Evolutionary conservation across 208 protist genomes (phyloP), one percentile per base, ranked within the genome.

Genomic region (Lotmaria passim): DNA sequence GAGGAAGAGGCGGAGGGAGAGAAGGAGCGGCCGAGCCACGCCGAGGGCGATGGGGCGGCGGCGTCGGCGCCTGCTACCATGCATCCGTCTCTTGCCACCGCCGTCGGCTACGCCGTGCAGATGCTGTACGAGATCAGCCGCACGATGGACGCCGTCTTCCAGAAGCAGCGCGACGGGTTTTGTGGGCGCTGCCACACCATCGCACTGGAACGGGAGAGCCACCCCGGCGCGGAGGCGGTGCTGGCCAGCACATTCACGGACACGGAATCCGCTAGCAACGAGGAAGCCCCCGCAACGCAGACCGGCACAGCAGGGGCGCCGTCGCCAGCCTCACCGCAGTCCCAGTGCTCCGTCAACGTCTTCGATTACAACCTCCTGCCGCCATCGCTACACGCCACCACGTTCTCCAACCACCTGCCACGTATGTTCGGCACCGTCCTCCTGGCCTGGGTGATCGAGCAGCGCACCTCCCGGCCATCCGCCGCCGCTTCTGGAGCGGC

Each of bases 351-450:
- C 26, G 15, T 65, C 23, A 65, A 71, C 51, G 73, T 85, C 23
- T 46, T 76, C 19, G 66, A 51, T 41, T 86, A 86, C 65, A 50
- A 71, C 43, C 52, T 84, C 7, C 71, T 91, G 34, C 76, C 82
- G 59, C 70, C 56, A 15, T 21, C 67, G 15, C 21, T 28, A 4
- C 73, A 89, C 64, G 75, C 80, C 24, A 79, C 72, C 10, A 82
- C 81, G 24, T 75, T 84, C 51, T 64, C 79, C 4, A 81, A 82
- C 48, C 57, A 75, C 26, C 63, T 85, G 50, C 62, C 82, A n/a
- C 88, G 78, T 24, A 58, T 74, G 0, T 81, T 93, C 51, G 60
- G 85, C 28, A 73, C 73, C 17, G 43, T 84, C 8, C 52, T 88
- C 14, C 67, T 79, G 33, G 63, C 71, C 23, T 90, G 85, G 88